Conservation (phyloP, 768 basidiomycete species). For the Pulveroboletus frians region DNA sequence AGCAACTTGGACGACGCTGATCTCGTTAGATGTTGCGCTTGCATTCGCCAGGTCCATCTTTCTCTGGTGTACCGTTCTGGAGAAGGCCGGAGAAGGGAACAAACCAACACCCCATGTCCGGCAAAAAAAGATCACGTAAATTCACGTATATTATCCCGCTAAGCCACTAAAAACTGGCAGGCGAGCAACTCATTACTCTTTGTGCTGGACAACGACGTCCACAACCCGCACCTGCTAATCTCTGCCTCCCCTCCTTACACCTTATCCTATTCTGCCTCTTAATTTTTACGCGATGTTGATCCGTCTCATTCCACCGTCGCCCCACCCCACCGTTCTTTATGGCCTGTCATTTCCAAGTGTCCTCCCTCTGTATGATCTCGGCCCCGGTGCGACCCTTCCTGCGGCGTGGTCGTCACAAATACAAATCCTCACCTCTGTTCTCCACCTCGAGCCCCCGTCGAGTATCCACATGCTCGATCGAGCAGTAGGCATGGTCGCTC, state of each 20-base stretch:
- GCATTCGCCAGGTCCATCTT: neutral
- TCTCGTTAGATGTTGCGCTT: too few relatives aligned
- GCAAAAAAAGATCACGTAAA: constrained; percentile 27
- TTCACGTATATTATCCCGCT: constrained; percentile 22
- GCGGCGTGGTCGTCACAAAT: constrained; percentile 51
- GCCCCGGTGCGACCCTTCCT: constrained; percentile 34
- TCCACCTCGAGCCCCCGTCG: constrained; percentile 49
- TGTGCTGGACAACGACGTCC: constrained; percentile 29
- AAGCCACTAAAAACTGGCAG: constrained; percentile 25
- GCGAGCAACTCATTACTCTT: constrained; percentile 11
- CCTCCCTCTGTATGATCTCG: constrained; percentile 35
- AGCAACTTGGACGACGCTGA: neutral
- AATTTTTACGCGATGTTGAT: constrained; percentile 48
- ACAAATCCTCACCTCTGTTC: constrained; percentile 41
- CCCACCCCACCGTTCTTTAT: constrained; percentile 55
- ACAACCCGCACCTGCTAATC: constrained; percentile 5
- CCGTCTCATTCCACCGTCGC: constrained; percentile 42
- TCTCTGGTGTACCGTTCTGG: neutral
- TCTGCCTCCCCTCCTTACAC: constrained; percentile 13
- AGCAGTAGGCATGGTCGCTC: constrained; percentile 49
- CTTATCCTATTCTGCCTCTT: constrained; percentile 21
- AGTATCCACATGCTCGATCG: constrained; percentile 57
- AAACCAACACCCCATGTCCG: constrained; percentile 1
- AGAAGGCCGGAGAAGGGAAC: constrained; percentile 2
- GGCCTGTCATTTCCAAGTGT: constrained; percentile 45